These are phyloP conservation scores for Hanseniaspora vineae DNA, from an alignment of 805 yeast species.

Conservation along the genomic window DNA sequence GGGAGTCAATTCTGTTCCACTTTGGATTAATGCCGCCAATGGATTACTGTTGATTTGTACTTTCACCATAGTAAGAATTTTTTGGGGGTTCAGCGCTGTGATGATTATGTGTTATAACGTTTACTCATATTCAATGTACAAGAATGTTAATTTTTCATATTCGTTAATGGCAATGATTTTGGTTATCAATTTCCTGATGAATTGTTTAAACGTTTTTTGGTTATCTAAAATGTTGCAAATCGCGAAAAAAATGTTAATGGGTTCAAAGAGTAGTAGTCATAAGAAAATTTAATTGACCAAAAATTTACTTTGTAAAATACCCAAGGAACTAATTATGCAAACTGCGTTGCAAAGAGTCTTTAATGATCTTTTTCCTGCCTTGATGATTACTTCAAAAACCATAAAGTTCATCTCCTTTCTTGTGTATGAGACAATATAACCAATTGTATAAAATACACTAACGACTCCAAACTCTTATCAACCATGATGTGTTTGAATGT, in stretches of 20 bases:
- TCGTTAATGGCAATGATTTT: conserved; percentile 39
- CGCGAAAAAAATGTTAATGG: conserved; percentile 41
- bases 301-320: too few relatives aligned
- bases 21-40: conserved; percentile 42
- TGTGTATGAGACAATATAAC: too few relatives aligned
- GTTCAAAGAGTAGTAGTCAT: too few relatives aligned
- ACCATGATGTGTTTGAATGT: too few relatives aligned
- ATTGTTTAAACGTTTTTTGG: conserved; percentile 70
- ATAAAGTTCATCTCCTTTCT: too few relatives aligned
- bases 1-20: conserved; percentile 30
- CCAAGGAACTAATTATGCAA: too few relatives aligned
- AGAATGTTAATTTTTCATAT: conserved; percentile 25
- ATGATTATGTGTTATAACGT: conserved; percentile 33
- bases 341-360: too few relatives aligned
- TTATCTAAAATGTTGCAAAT: conserved; percentile 72
- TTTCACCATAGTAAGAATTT: conserved; percentile 66
- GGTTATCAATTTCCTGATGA: conserved; percentile 46
- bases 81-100: conserved; percentile 81
- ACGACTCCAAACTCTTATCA: too few relatives aligned
- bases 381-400: too few relatives aligned
- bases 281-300: too few relatives aligned
- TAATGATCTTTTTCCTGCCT: too few relatives aligned
- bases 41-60: conserved; percentile 56
- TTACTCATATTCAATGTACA: conserved; percentile 17
- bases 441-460: too few relatives aligned